Base-by-base conservation (phyloP, 306 rosid genomes). In the Castanea crenata region DNA sequence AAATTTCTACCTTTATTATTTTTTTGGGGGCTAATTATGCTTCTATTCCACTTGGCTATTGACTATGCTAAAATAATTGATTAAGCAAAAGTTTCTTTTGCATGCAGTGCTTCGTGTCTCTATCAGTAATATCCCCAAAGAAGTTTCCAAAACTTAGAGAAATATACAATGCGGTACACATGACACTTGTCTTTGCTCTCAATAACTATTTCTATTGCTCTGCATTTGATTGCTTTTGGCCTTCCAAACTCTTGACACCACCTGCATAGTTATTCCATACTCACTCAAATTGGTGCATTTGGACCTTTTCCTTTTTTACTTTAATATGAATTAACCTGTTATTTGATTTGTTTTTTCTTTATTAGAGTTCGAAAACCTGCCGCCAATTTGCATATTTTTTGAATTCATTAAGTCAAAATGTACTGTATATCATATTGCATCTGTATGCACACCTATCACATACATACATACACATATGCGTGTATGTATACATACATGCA, bases 81-180 rank as follows among this genome's bases (percentile, higher is more conserved):
- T 15, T 15, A 18, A 15, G 59, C 23, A 55, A 55, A 19, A 2
- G 3, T 20, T 32, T 1, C 21, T 1, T 67, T 65, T 46, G 31
- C 32, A 12, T 77, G 74, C 80, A 77, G 80, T 54, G 67, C 74
- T 68, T 32, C 20, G 34, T 32, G 31, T 67, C 80, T 32, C 74
- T 77, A 54, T 77, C 74, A 18, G 46, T 67, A 25, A 67, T 77
- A 12, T 32, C 55, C 20, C 65, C 74, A 29, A 77, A 52, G 31
- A 20, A 77, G 67, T 34, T 77, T 55, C 74, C 65, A 21, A 68
- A 54, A 55, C 75, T 77, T 25, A 54, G 44, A 68, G 65, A 77
- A 15, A 18, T 67, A 55, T 77, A 18, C 25, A 77, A 68, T 21
- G 65, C 64, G 80, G 80, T 54, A 76, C 21, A n/a, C 6, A 23